Base-by-base conservation (phyloP, 768 basidiomycete genomes). In the Suillus decipiens region DNA sequence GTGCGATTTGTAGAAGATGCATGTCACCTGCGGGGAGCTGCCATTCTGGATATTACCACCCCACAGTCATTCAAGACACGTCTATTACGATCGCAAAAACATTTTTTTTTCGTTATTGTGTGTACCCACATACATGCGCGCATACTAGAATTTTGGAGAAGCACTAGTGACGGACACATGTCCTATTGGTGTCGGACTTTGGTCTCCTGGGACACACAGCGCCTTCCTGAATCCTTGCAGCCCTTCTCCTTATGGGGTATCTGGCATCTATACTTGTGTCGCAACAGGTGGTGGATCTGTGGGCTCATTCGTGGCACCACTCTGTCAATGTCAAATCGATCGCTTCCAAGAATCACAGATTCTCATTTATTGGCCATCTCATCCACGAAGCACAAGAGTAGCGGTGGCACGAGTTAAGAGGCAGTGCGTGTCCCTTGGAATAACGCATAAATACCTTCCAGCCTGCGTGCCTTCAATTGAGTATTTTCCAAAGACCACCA, bases 381-480 rank as follows among this genome's bases (percentile, higher is more conserved):
- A 42, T 36, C 57, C 51, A n/a, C 55, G 28, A 51, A 17, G 15
- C 47, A 61, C 43, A 47, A 51, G 39, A 61, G 61, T 61, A 51
- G 47, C 60, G 48, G 65, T 59, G 64, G 61, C 48, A 33, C 58
- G 53, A 54, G 28, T 15, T 31, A 45, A 31, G 33, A 22, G 33
- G 51, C 19, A 11, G 50, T 31, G 51, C 7, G 65, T n/a, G 43
- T 59, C 34, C 28, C 31, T 57, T 10, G 41, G n/a, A 33, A n/a
- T 37, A 51, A 19, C 42, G 51, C 68, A 72, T 71, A 71, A 69
- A 69, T 65, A 64, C 45, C 41, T 11, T 53, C 54, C 41, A 19
- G 15, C 14, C 55, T 59, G n/a, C 39, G 41, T 59, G 5, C 17
- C n/a, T 22, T 57, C 36, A 10, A n/a, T 9, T 14, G 41, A 31